Percentiles rank a stretch among this genome's conserved stretches.
phyloP scores from a whole-genome alignment of 257 asterid species.

The Nicotiana otophora region DNA sequence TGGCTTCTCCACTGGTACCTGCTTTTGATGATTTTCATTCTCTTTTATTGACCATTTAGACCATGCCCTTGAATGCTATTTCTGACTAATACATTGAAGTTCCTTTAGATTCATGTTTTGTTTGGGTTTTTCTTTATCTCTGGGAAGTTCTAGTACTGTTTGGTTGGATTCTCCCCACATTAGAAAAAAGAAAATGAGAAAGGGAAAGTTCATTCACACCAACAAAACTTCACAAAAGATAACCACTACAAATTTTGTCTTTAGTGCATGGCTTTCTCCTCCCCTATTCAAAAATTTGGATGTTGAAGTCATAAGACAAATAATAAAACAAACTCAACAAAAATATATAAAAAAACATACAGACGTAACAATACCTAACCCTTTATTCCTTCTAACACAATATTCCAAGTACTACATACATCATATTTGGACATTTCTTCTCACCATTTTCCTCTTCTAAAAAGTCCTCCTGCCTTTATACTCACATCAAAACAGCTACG shows the following conservation, averaged over 20 bases:
- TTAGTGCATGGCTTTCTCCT: neutral
- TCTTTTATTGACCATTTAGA: too few relatives aligned
- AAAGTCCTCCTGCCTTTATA: neutral
- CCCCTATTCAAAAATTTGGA: neutral
- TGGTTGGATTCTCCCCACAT: neutral
- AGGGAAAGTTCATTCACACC: neutral
- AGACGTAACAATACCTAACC: slow-evolving; percentile 14
- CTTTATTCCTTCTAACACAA: slow-evolving; percentile 6
- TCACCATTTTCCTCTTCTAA: slow-evolving; percentile 3
- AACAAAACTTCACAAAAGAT: neutral
- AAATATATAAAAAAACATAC: neutral
- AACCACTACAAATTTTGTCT: neutral
- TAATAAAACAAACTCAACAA: neutral
- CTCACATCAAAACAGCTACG: neutral
- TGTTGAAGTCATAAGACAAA: neutral
- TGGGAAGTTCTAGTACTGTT: neutral
- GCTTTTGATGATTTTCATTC: too few relatives aligned
- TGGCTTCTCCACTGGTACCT: neutral
- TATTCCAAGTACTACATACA: slow-evolving; percentile 1
- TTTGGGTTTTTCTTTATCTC: neutral
- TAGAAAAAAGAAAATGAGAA: neutral
- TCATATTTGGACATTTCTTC: slow-evolving; percentile 7
- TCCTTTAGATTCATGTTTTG: neutral
- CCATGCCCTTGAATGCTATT: too few relatives aligned
- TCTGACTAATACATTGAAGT: too few relatives aligned